Conservation (phyloP, 345 rosid genomes). For the Trapa incisa region DNA sequence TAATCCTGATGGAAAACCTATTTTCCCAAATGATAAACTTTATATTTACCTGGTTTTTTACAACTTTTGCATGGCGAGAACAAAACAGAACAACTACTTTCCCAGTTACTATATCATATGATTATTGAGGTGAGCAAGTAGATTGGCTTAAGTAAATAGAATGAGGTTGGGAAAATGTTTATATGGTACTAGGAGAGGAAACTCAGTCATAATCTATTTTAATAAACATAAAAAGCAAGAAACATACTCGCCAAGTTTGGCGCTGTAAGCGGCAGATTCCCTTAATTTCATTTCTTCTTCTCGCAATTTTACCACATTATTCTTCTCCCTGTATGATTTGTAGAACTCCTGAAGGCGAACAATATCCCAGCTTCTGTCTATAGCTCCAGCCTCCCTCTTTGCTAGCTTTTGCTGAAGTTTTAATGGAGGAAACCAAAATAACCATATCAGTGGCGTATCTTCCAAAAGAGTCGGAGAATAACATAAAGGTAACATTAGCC, state of each 20-base stretch:
- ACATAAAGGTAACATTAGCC: neutral
- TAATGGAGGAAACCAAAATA: constrained; percentile 8
- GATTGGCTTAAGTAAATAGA: neutral
- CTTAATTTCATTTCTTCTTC: constrained; percentile 76
- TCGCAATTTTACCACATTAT: constrained; percentile 58
- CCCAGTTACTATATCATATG: neutral
- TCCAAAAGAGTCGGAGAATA: neutral
- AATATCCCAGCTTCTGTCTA: constrained; percentile 87
- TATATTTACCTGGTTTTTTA: neutral
- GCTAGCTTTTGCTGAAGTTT: constrained; percentile 90
- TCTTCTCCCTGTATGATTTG: constrained; percentile 62
- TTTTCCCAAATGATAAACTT: neutral
- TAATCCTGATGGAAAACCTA: neutral
- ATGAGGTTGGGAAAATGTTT: neutral
- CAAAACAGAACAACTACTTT: neutral
- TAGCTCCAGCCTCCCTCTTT: constrained; percentile 69
- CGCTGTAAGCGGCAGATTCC: constrained; percentile 58
- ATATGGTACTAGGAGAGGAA: neutral
- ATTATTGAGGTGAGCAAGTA: neutral
- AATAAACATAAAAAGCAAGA: neutral
- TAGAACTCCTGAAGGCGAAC: constrained; percentile 75
- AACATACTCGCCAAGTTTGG: constrained; percentile 73
- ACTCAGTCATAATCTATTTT: neutral
- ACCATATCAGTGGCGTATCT: neutral
- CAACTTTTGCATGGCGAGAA: neutral